Percentiles rank a stretch among this genome's conserved stretches.
phyloP scores from a whole-genome alignment of 2,329 filamentous ascomycete genomes.

The Diplodia scrobiculata region DNA sequence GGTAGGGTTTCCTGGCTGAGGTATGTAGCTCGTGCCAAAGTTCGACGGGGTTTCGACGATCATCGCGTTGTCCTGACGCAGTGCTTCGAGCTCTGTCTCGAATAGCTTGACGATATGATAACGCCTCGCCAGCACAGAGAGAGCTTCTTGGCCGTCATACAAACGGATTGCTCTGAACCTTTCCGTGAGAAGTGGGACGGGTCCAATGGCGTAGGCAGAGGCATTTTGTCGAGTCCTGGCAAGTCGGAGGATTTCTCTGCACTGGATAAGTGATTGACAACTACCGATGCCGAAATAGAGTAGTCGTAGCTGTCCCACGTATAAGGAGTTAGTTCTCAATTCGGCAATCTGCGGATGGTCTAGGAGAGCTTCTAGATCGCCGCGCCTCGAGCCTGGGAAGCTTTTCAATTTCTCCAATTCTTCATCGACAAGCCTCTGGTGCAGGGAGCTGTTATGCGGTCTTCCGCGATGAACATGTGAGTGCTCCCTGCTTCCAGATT shows the following conservation, averaged over 20 bases:
- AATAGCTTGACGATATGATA: conserved; percentile 29
- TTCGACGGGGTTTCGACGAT: conserved; percentile 22
- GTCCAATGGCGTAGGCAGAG: not conserved
- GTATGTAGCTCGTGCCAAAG: conserved; percentile 1
- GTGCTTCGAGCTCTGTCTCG: conserved; percentile 1
- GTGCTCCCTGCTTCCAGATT: not conserved
- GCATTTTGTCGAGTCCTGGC: conserved; percentile 4
- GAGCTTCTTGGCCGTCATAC: conserved; percentile 21
- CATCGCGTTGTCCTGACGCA: conserved; percentile 18
- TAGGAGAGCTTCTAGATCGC: conserved; percentile 7
- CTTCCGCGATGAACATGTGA: conserved; percentile 4
- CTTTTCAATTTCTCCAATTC: conserved; percentile 22
- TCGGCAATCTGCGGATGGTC: conserved; percentile 13
- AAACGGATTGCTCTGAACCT: conserved; percentile 26
- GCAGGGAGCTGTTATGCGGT: not conserved
- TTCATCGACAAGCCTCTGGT: conserved; percentile 12
- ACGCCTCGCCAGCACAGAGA: conserved; percentile 23
- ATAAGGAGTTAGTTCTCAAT: not conserved
- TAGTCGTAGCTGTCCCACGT: conserved; percentile 14
- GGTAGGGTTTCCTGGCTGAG: conserved; percentile 22
- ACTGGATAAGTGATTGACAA: conserved; percentile 19
- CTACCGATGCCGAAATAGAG: conserved; percentile 28
- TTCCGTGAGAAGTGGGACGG: conserved; percentile 1
- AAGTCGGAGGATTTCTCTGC: conserved; percentile 15
- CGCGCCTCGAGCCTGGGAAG: not conserved